A percentile compares a stretch with the other conserved stretches of the same genome.
Evolutionary conservation across 371 early-diverging fungal species (phyloP).

Genomic region (Mortierella sp.): DNA sequence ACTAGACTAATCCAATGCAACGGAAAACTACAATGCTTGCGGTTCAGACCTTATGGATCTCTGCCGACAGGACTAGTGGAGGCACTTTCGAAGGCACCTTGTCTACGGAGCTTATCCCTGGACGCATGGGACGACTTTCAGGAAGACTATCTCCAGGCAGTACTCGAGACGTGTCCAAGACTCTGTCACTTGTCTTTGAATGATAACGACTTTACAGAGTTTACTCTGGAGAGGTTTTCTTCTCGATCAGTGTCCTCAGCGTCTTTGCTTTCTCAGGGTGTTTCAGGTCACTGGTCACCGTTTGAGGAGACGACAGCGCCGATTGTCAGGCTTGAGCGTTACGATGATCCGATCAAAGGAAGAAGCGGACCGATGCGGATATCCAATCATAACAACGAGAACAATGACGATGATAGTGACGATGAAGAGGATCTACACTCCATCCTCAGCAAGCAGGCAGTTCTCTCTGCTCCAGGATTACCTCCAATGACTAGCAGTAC

Average conservation of each 20-base stretch:
- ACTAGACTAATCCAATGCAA: slow-evolving; percentile 15
- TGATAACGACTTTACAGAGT: slow-evolving; percentile 43
- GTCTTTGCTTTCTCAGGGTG: too few relatives aligned
- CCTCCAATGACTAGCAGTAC: too few relatives aligned
- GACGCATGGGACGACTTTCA: slow-evolving; percentile 44
- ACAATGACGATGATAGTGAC: not conserved
- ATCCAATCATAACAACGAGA: not conserved
- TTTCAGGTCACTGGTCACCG: too few relatives aligned
- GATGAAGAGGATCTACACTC: slow-evolving; percentile 12
- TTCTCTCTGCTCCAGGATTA: slow-evolving; percentile 9
- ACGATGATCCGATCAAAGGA: slow-evolving; percentile 39
- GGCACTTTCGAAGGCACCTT: slow-evolving; percentile 13
- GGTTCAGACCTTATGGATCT: slow-evolving; percentile 22
- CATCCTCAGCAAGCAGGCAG: slow-evolving; percentile 26
- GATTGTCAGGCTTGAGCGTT: slow-evolving; percentile 14
- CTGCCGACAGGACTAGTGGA: slow-evolving; percentile 20
- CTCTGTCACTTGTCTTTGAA: slow-evolving; percentile 37
- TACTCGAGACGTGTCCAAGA: slow-evolving; percentile 29
- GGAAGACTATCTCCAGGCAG: slow-evolving; percentile 34
- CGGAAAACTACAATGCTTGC: slow-evolving; percentile 19
- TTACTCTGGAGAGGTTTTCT: slow-evolving; percentile 21
- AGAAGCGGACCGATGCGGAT: slow-evolving; percentile 1
- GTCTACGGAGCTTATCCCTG: slow-evolving; percentile 24
- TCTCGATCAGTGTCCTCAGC: too few relatives aligned
- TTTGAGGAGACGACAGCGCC: not conserved